Base-by-base conservation (phyloP, 148 eudicot species). In the Chenopodium berlandieri region DNA sequence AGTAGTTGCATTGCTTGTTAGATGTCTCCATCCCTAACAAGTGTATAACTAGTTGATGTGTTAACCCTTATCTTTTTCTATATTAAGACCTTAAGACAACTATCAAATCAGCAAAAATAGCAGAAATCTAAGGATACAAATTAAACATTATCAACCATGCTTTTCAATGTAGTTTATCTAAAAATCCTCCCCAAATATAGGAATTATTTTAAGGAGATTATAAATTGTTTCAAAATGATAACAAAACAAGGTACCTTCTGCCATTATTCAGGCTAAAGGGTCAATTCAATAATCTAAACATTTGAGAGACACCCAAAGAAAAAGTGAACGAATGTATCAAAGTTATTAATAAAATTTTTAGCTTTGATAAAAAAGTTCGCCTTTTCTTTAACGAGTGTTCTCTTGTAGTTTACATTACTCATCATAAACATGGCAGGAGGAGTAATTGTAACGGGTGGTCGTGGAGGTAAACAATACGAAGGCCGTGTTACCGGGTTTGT, bases 401-500 rank as follows among this genome's bases (percentile, higher is more conserved):
- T 34, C 73, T 34, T 37, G 4, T 40, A 37, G 44, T 37, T 31
- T 34, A 70, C 1, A 60, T 9, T 60, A 62, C 73, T 19, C 37
- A 16, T 37, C 16, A 30, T 14, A 31, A 3, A 16, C 31, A 75
- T 52, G 64, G 77, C 64, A 54, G 44, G 64, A 52, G 77, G 77
- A 14, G 77, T 54, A 3, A 14, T 75, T 27, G 77, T 52, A 75
- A 30, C 44, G 44, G 7, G 44, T 40, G 44, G 3, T 52, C 22
- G 77, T 30, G 44, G 13, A 52, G 63, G 65, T 14, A 52, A 16
- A 52, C 32, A 54, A 32, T 75, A 75, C 17, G 64, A 75, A 30
- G 77, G 77, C 31, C 77, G 64, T 75, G 77, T 75, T 14, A 75
- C 77, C 27, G n/a, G 44, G n/a, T 75, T 75, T 14, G 77, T 77